Evolutionary conservation across 2,329 filamentous ascomycete species (phyloP).

Genomic region (Bipolaris bicolor): DNA sequence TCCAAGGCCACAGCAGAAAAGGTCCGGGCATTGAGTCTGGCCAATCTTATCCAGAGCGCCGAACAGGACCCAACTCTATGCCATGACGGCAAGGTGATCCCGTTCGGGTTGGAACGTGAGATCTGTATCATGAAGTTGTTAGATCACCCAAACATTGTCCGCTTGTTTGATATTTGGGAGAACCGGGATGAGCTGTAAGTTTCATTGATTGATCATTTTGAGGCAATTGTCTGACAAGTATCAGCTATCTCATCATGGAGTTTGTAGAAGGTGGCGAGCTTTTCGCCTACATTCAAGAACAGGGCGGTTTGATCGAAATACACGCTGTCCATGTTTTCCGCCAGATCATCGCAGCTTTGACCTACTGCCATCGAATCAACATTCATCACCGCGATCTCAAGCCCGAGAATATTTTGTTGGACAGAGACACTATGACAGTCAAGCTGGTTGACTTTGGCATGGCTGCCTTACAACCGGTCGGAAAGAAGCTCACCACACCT

Average conservation of each 20-base stretch:
- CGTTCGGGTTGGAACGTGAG: constrained; percentile 89
- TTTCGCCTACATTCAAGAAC: constrained; percentile 81
- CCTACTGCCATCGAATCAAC: constrained; percentile 92
- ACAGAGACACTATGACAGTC: constrained; percentile 70
- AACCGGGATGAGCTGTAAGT: constrained; percentile 90
- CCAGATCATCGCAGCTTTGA: constrained; percentile 89
- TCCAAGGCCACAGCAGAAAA: constrained; percentile 78
- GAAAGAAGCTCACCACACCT: constrained; percentile 81
- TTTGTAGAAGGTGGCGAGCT: constrained; percentile 85
- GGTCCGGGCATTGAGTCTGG: constrained; percentile 84
- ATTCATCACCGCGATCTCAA: constrained; percentile 97
- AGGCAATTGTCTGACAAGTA: constrained; percentile 19
- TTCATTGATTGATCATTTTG: neutral
- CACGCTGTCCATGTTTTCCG: constrained; percentile 85
- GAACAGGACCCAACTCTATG: constrained; percentile 60
- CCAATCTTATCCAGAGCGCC: constrained; percentile 78
- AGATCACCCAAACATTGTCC: constrained; percentile 92
- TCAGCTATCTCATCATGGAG: constrained; percentile 90
- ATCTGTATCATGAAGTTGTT: constrained; percentile 97
- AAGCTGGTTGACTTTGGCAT: constrained; percentile 98
- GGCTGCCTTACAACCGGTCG: constrained; percentile 86
- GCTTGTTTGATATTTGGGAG: constrained; percentile 96
- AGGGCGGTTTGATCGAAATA: constrained; percentile 76
- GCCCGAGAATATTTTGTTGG: constrained; percentile 93
- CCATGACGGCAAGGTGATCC: constrained; percentile 71